A percentile compares a stretch with the other conserved stretches of the same genome.
phyloP scores from a whole-genome alignment of 805 yeast genomes.

The Henningerozyma blattae region DNA sequence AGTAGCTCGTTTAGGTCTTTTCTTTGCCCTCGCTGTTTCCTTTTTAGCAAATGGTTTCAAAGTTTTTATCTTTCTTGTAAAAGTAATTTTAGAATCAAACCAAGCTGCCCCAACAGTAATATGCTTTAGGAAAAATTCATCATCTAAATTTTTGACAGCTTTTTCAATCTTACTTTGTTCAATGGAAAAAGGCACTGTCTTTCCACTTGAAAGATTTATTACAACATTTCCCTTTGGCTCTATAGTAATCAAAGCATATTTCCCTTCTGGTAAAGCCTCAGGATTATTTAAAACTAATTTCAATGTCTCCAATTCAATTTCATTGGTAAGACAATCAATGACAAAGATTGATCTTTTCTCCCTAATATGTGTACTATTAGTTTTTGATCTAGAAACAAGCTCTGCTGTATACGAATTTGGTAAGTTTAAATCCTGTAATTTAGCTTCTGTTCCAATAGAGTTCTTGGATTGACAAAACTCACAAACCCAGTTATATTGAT shows the following conservation, averaged over 20 bases:
- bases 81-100: slow-evolving; percentile 1
- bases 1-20: slow-evolving; percentile 8
- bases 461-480: not conserved
- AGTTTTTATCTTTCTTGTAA: not conserved
- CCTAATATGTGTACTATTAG: not conserved
- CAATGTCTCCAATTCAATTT: slow-evolving; percentile 5
- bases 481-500: not conserved
- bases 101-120: not conserved
- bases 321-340: slow-evolving; percentile 5
- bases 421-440: not conserved
- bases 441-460: not conserved
- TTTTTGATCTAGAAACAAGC: not conserved
- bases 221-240: not conserved
- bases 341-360: slow-evolving; percentile 1
- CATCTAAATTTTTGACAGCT: slow-evolving; percentile 1
- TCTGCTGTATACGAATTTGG: not conserved
- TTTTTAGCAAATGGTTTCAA: not conserved
- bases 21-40: not conserved
- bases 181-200: slow-evolving; percentile 1
- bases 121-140: slow-evolving; percentile 4
- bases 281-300: not conserved
- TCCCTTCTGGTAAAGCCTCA: not conserved
- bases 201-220: not conserved
- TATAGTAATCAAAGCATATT: not conserved
- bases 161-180: slow-evolving; percentile 2